Conservation (phyloP, 208 protist genomes). For the Trypanosoma brucei region DNA sequence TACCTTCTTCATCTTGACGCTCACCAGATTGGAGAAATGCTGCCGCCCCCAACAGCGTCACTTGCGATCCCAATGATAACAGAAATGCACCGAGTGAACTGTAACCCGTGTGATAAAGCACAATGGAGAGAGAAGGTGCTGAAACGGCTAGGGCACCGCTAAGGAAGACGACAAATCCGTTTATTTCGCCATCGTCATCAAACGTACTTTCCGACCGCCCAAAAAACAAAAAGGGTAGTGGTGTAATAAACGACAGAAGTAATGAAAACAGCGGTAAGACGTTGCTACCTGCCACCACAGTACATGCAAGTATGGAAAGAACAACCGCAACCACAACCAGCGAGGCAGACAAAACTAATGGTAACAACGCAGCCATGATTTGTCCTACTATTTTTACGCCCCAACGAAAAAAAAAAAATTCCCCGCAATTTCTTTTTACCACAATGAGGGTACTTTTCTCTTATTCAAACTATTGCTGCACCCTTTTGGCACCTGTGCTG, state of each 20-base stretch:
- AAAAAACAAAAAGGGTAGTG: conserved; percentile 62
- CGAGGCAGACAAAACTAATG: conserved; percentile 47
- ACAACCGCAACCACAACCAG: conserved; percentile 49
- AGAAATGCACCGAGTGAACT: conserved; percentile 40
- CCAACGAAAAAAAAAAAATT: neutral
- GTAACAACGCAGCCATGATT: conserved; percentile 40
- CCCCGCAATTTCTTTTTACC: too few relatives aligned
- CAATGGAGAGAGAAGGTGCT: conserved; percentile 46
- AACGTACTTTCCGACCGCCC: conserved; percentile 16
- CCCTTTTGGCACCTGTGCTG: too few relatives aligned
- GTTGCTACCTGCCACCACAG: conserved; percentile 34
- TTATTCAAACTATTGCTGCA: too few relatives aligned
- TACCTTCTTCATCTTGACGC: neutral
- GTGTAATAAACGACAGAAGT: conserved; percentile 42
- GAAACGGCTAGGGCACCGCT: conserved; percentile 49
- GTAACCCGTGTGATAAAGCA: conserved; percentile 55
- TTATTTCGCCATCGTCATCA: conserved; percentile 14
- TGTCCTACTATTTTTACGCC: neutral
- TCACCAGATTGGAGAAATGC: neutral
- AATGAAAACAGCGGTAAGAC: conserved; percentile 55
- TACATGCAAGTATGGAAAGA: conserved; percentile 55
- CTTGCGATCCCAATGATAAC: conserved; percentile 38
- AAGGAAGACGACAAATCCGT: conserved; percentile 53
- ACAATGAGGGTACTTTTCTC: too few relatives aligned
- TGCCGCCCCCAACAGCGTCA: conserved; percentile 6